phyloP scores from a whole-genome alignment of 495 filamentous ascomycete genomes.

The Xanthoparmelia taractica region DNA sequence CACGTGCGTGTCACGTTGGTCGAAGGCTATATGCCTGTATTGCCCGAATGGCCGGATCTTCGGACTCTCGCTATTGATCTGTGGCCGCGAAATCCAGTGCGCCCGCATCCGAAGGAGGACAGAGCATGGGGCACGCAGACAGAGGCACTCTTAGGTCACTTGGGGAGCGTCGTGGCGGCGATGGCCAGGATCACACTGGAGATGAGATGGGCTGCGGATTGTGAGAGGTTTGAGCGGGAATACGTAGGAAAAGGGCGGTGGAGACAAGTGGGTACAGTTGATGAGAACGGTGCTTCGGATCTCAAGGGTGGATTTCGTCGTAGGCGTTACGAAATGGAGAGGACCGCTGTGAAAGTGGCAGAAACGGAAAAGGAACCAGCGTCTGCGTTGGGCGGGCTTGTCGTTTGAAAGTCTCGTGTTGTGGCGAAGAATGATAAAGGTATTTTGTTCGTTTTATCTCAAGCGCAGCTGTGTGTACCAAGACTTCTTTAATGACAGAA shows the following conservation, averaged over 20 bases:
- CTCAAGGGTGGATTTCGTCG: not conserved
- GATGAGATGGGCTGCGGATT: not conserved
- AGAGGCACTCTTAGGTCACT: not conserved
- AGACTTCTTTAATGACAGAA: too few relatives aligned
- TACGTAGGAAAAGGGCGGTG: not conserved
- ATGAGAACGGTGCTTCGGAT: not conserved
- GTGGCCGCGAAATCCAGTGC: not conserved
- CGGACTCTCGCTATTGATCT: not conserved
- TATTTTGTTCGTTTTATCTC: too few relatives aligned
- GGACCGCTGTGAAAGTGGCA: not conserved
- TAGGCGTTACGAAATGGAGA: not conserved
- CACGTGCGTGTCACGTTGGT: not conserved
- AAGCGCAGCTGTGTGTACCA: too few relatives aligned
- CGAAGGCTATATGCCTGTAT: not conserved
- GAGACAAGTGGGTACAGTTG: not conserved
- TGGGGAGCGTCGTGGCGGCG: not conserved
- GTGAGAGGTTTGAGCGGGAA: not conserved
- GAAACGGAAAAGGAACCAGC: not conserved
- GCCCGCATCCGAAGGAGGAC: not conserved
- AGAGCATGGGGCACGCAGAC: not conserved
- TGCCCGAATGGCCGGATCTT: not conserved
- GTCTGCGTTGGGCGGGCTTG: not conserved
- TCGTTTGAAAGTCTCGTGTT: too few relatives aligned
- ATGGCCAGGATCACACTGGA: not conserved
- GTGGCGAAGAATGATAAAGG: too few relatives aligned